These are phyloP conservation scores for Fusarium udum DNA, from an alignment of 2,329 filamentous ascomycete genomes.

Conservation along the genomic window DNA sequence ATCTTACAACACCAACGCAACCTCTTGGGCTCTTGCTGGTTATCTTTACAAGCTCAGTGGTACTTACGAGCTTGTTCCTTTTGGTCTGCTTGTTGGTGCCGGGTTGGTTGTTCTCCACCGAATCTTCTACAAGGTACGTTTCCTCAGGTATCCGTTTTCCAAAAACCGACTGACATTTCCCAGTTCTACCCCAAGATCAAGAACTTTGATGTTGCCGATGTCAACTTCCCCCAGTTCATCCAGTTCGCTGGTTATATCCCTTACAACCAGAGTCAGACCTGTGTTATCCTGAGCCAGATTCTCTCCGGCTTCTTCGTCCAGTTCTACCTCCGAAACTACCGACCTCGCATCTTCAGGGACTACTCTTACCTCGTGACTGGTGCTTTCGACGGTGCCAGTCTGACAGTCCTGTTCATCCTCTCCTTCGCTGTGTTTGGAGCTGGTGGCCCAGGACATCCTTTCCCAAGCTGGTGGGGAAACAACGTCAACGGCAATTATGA, in stretches of 20 bases:
- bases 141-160: neutral
- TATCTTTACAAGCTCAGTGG: conserved; percentile 60
- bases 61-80: conserved; percentile 58
- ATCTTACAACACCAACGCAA: conserved; percentile 58
- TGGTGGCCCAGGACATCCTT: conserved; percentile 54
- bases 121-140: conserved; percentile 52
- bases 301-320: conserved; percentile 59
- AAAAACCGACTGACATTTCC: neutral
- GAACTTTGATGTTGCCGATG: conserved; percentile 51
- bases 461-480: conserved; percentile 66
- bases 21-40: conserved; percentile 61
- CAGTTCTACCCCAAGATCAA: conserved; percentile 60
- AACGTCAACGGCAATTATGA: conserved; percentile 60
- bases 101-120: conserved; percentile 56
- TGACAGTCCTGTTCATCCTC: conserved; percentile 60
- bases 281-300: conserved; percentile 60
- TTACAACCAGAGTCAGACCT: conserved; percentile 65
- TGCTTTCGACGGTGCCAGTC: conserved; percentile 62
- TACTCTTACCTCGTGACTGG: conserved; percentile 63
- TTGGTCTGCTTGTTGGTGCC: conserved; percentile 60
- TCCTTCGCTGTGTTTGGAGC: conserved; percentile 66
- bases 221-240: conserved; percentile 65
- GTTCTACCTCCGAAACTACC: conserved; percentile 62
- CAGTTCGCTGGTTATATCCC: conserved; percentile 65
- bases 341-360: conserved; percentile 61